phyloP scores from a whole-genome alignment of 805 yeast species.

The Candida arabinofermentans region DNA sequence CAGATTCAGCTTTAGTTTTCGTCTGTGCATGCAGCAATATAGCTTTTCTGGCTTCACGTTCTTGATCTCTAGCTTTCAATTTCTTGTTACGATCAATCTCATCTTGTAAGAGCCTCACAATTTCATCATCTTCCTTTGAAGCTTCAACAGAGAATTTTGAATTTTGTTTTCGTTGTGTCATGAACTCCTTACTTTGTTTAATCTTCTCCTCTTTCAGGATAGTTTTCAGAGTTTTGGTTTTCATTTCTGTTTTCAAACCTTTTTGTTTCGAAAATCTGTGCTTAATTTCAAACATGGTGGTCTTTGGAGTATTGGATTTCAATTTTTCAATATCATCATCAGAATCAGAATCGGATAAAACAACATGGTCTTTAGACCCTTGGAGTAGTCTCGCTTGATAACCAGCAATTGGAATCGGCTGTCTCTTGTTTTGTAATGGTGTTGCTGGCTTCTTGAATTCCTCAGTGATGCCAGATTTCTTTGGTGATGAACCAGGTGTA shows the following conservation, averaged over 20 bases:
- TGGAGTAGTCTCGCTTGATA: not conserved
- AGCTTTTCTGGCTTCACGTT: conserved; percentile 11
- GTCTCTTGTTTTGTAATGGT: not conserved
- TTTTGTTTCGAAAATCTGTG: conserved; percentile 12
- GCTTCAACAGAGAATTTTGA: conserved; percentile 3
- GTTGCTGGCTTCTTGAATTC: not conserved
- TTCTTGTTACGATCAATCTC: conserved; percentile 17
- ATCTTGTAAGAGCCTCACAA: conserved; percentile 21
- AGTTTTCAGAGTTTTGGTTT: conserved; percentile 12
- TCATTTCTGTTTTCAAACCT: conserved; percentile 3
- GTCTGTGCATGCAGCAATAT: conserved; percentile 10
- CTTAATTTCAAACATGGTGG: conserved; percentile 12
- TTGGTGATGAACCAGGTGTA: not conserved
- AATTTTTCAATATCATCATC: conserved; percentile 1
- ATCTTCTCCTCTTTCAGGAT: conserved; percentile 12
- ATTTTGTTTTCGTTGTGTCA: conserved; percentile 10
- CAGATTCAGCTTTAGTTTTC: conserved; percentile 18
- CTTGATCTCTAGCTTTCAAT: conserved; percentile 13
- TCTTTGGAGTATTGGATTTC: conserved; percentile 9
- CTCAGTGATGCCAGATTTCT: not conserved
- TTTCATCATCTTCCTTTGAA: conserved; percentile 13
- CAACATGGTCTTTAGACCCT: not conserved
- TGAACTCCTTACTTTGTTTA: conserved; percentile 13
- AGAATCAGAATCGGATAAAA: conserved; percentile 2
- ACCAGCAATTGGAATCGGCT: not conserved